Percentiles rank a stretch among this genome's conserved stretches.
Conservation (phyloP, 2,329 filamentous ascomycete species). For the Colletotrichum theobromicola region DNA sequence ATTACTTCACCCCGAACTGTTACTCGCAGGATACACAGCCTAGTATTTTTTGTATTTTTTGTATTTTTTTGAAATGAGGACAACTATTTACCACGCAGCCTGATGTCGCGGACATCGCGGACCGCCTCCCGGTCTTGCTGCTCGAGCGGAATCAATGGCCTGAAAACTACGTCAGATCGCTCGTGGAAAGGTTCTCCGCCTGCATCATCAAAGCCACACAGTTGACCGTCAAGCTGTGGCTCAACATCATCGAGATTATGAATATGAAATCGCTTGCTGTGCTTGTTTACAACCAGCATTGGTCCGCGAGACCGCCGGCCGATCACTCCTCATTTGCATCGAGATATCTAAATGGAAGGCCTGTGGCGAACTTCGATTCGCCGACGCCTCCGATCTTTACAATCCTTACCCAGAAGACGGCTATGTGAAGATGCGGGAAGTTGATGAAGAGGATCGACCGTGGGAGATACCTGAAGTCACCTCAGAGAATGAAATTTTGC, state of each 20-base stretch:
- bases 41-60: no score
- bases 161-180: neutral
- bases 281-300: neutral
- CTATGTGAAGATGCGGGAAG: neutral
- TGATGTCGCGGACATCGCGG: neutral
- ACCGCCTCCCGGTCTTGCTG: neutral
- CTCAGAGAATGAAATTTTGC: neutral
- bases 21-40: no score
- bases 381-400: neutral
- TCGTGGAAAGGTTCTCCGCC: neutral
- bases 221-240: neutral
- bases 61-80: no score
- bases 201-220: neutral
- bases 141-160: neutral
- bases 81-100: no score
- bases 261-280: neutral
- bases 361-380: neutral
- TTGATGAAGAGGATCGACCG: neutral
- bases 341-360: neutral
- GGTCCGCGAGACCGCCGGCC: neutral
- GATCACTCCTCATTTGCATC: neutral
- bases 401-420: neutral
- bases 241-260: neutral
- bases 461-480: neutral
- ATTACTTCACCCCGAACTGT: no score